Evolutionary conservation across 441 rosid genomes (phyloP).

Genomic region (Geranium incanum): DNA sequence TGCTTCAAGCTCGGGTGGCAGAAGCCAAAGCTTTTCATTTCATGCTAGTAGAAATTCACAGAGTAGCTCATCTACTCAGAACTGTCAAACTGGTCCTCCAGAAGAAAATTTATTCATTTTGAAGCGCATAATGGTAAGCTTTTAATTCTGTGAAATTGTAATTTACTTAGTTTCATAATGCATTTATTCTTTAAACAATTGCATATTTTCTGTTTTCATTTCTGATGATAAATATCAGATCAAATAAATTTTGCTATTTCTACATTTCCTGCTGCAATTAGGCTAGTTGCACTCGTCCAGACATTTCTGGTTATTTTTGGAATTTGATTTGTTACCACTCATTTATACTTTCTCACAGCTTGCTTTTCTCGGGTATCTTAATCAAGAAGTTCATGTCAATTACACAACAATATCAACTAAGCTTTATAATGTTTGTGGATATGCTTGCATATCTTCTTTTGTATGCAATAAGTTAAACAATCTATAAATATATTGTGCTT

Average conservation of each 20-base stretch:
- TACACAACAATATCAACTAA: not conserved
- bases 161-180: constrained; percentile 10
- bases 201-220: not conserved
- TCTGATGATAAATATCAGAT: constrained; percentile 3
- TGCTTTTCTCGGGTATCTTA: not conserved
- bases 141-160: constrained; percentile 9
- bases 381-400: constrained; percentile 1
- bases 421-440: not conserved
- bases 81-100: constrained; percentile 35
- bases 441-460: constrained; percentile 5
- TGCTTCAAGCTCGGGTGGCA: constrained; percentile 38
- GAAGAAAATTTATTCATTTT: constrained; percentile 57
- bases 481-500: not conserved
- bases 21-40: constrained; percentile 34
- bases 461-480: not conserved
- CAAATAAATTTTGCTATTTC: not conserved
- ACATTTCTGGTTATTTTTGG: not conserved
- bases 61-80: constrained; percentile 32
- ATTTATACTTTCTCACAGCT: not conserved
- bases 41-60: constrained; percentile 29
- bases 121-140: constrained; percentile 85
- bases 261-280: not conserved
- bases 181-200: constrained; percentile 1
- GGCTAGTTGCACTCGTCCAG: constrained; percentile 6
- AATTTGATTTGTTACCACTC: not conserved